These are phyloP conservation scores for Phoma herbarum DNA, from an alignment of 2,329 filamentous ascomycete species.

Conservation along the genomic window DNA sequence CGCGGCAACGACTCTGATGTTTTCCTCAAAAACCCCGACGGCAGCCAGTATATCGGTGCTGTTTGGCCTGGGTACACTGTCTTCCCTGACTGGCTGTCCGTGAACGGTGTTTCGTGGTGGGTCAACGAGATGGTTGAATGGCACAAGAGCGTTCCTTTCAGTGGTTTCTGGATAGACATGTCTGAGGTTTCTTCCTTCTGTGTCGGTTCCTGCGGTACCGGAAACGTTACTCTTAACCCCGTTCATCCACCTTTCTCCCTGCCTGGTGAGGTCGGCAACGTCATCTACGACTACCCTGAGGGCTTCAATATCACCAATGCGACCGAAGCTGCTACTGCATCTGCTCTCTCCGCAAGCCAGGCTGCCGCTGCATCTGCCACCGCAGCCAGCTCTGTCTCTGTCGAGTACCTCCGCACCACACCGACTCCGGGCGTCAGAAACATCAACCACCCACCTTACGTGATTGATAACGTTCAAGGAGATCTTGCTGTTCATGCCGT, in stretches of 20 bases:
- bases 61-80: conserved; percentile 69
- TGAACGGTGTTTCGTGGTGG: conserved; percentile 69
- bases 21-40: conserved; percentile 64
- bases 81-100: conserved; percentile 68
- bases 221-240: conserved; percentile 71
- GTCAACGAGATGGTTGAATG: conserved; percentile 61
- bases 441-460: conserved; percentile 78
- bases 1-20: conserved; percentile 59
- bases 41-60: conserved; percentile 63
- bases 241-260: conserved; percentile 72
- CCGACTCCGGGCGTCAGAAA: conserved; percentile 71
- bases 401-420: conserved; percentile 64
- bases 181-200: conserved; percentile 71
- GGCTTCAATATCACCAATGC: conserved; percentile 73
- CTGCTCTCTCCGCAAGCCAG: conserved; percentile 63
- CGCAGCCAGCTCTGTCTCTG: conserved; percentile 38
- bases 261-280: conserved; percentile 69
- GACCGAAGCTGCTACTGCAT: conserved; percentile 70
- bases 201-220: conserved; percentile 74
- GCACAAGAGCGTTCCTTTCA: conserved; percentile 60
- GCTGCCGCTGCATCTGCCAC: conserved; percentile 51
- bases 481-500: conserved; percentile 77
- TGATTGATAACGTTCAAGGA: conserved; percentile 76
- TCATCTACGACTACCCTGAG: conserved; percentile 71
- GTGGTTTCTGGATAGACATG: conserved; percentile 70